These are phyloP conservation scores for Leishmania guyanensis DNA, from an alignment of 208 protist species.

Conservation along the genomic window DNA sequence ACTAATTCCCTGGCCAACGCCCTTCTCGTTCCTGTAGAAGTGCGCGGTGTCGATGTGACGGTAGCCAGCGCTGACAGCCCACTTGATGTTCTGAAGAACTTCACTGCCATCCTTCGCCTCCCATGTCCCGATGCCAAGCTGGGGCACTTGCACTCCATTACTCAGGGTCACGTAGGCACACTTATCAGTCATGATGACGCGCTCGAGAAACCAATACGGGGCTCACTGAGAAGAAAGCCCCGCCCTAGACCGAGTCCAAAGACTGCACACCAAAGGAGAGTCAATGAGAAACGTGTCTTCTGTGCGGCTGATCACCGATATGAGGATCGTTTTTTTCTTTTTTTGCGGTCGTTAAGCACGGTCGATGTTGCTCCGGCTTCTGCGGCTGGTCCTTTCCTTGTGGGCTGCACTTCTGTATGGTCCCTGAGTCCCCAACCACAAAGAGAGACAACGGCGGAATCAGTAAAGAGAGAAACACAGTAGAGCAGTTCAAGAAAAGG, in stretches of 20 bases:
- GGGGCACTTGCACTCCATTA: constrained; percentile 75
- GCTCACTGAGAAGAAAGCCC: background rate
- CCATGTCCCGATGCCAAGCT: constrained; percentile 84
- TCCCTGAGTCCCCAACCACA: background rate
- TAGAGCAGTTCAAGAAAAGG: background rate
- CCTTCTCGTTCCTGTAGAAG: constrained; percentile 85
- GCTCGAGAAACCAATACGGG: background rate
- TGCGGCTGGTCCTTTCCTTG: background rate
- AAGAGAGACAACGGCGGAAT: background rate
- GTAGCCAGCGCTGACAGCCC: constrained; percentile 77
- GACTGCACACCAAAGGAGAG: background rate
- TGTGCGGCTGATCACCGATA: background rate
- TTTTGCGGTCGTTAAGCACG: background rate
- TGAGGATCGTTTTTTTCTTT: too few relatives aligned
- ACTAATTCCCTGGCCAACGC: constrained; percentile 55
- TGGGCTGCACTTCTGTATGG: background rate
- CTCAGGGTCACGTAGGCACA: constrained; percentile 44
- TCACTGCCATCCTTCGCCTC: constrained; percentile 50
- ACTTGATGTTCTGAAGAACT: constrained; percentile 44
- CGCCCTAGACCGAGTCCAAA: background rate
- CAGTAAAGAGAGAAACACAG: background rate
- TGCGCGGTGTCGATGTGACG: constrained; percentile 86
- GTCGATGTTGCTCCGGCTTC: background rate
- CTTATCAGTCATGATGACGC: constrained; percentile 17
- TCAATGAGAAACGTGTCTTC: background rate